Evolutionary conservation across 306 rosid species (phyloP), one percentile per base, ranked within the genome.

Genomic region (Mucuna pruriens): DNA sequence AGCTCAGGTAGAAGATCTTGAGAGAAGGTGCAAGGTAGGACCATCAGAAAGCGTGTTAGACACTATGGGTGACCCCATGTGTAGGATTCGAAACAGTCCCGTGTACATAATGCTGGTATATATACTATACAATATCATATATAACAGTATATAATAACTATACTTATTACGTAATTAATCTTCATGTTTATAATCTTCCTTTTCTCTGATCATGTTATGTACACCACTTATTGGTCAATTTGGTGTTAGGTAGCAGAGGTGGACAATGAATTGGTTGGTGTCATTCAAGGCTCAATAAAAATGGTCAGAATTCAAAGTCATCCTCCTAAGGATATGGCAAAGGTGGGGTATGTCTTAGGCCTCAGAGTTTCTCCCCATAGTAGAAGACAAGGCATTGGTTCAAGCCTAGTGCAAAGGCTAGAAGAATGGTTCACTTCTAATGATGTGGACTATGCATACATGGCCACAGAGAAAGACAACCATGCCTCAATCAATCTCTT

Each of bases 381-480:
- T 26, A 74, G 96, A 17, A 74, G 89, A 68, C 85, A 46, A 72
- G 97, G 97, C 29, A 84, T 93, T 31, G 97, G 90, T 2, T 86
- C 90, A 2, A 76, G 85, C 36, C 84, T 91, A 8, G 90, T 91
- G 19, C 73, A 80, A 13, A 85, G 78, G 25, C 45, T 93, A 9
- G 96, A 93, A 83, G 85, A 91, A 72, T 93, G 97, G 97, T 90
- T 93, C 82, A 65, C 6, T 9, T 49, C 84, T 22, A 85, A 93
- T 44, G 91, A 85, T 34, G 94, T 87, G 34, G 98, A 93, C 33
- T 90, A 84, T 36, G 82, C 92, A 0, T 91, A 92, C 79, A 80
- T 88, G 93, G 98, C 98, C 0, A 91, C 94, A 2, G 92, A 91
- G 85, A 93, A 93, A 77, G 92, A 89, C 2, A 91, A 93, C 51